Conservation (phyloP, 306 rosid species). For the Castanea sativa region DNA sequence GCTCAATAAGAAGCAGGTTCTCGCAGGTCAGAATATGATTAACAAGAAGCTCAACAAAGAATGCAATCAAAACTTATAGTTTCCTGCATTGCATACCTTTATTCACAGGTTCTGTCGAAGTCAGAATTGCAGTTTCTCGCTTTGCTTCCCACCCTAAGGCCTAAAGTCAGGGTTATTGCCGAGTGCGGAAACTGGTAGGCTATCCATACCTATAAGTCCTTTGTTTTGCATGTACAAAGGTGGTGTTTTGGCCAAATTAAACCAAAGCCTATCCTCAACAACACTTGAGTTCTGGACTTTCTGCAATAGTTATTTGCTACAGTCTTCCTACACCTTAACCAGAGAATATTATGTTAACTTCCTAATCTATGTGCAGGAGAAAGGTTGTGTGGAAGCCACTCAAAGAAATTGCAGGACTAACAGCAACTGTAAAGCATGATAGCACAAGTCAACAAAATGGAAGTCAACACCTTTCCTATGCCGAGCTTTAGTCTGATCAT, state of each 20-base stretch:
- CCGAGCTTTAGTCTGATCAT: neutral
- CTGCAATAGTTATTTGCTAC: neutral
- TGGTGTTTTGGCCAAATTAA: neutral
- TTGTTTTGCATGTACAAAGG: neutral
- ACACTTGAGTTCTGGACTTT: neutral
- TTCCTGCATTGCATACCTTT: constrained; percentile 5
- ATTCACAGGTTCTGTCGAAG: constrained; percentile 75
- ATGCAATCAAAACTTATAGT: neutral
- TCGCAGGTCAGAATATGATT: no score
- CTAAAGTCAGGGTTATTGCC: constrained; percentile 90
- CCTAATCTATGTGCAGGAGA: constrained; percentile 49
- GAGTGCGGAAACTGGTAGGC: constrained; percentile 92
- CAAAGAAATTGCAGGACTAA: constrained; percentile 74
- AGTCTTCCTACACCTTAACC: neutral
- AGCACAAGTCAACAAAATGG: neutral
- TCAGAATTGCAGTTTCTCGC: constrained; percentile 92
- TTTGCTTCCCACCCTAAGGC: constrained; percentile 73
- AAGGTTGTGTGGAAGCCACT: constrained; percentile 88
- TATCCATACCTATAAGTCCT: neutral
- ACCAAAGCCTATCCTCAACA: neutral
- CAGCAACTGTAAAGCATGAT: constrained; percentile 28
- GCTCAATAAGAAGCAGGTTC: no score
- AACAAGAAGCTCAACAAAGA: neutral
- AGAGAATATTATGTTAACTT: neutral
- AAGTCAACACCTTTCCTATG: neutral